These are phyloP conservation scores for Kuraishia capsulata DNA, from an alignment of 805 yeast species.

Conservation along the genomic window DNA sequence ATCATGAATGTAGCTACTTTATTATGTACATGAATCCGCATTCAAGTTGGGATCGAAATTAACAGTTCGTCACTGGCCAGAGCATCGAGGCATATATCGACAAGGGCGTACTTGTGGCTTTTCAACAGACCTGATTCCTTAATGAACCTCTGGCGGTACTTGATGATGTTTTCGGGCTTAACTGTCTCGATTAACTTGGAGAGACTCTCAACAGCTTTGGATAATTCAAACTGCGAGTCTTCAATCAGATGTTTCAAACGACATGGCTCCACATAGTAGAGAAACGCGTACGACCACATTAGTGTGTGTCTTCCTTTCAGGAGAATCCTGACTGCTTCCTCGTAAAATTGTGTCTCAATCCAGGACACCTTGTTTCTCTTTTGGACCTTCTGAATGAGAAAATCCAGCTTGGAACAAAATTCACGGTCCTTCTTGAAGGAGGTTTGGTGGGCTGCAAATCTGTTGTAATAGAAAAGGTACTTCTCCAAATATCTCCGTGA, in stretches of 20 bases:
- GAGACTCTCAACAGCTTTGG: conserved; percentile 16
- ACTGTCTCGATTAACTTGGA: conserved; percentile 25
- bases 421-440: conserved; percentile 66
- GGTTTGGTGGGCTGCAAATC: conserved; percentile 67
- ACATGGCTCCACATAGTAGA: conserved; percentile 46
- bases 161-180: conserved; percentile 9
- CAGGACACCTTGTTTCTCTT: conserved; percentile 59
- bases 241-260: conserved; percentile 59
- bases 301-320: conserved; percentile 64
- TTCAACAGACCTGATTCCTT: conserved; percentile 8
- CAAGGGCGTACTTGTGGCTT: conserved; percentile 1
- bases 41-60: background rate
- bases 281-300: conserved; percentile 87
- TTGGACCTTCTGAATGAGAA: conserved; percentile 57
- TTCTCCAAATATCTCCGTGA: conserved; percentile 45
- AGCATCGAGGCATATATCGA: conserved; percentile 1
- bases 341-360: conserved; percentile 81
- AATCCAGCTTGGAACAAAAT: conserved; percentile 54
- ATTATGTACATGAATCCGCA: background rate
- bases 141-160: conserved; percentile 6
- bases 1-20: background rate
- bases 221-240: conserved; percentile 37
- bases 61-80: background rate
- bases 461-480: conserved; percentile 66
- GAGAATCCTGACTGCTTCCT: conserved; percentile 60